Conservation (phyloP, 805 yeast genomes). For the Geotrichum ghanense region DNA sequence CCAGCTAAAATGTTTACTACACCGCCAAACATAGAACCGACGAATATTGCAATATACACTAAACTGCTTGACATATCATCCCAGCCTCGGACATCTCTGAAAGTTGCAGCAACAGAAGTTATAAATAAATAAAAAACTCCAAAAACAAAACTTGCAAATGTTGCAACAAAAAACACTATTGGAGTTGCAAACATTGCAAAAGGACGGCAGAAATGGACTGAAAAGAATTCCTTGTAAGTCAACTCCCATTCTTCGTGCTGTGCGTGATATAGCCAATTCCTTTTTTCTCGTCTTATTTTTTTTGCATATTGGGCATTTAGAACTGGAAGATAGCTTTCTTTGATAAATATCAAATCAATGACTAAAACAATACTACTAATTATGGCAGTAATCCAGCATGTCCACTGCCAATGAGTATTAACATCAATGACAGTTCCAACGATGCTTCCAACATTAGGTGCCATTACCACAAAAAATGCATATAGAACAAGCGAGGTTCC, state of each 20-base stretch:
- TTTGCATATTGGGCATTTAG: slow-evolving; percentile 58
- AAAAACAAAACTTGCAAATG: slow-evolving; percentile 33
- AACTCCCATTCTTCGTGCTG: slow-evolving; percentile 82
- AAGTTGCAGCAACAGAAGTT: slow-evolving; percentile 30
- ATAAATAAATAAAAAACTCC: slow-evolving; percentile 34
- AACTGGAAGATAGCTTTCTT: slow-evolving; percentile 29
- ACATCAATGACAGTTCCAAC: slow-evolving; percentile 24
- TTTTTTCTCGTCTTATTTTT: slow-evolving; percentile 62
- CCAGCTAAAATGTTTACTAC: slow-evolving; percentile 19
- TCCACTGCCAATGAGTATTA: slow-evolving; percentile 46
- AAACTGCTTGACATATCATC: slow-evolving; percentile 21
- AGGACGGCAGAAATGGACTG: slow-evolving; percentile 70
- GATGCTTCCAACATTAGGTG: slow-evolving; percentile 12
- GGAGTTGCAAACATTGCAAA: slow-evolving; percentile 57
- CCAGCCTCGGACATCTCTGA: slow-evolving; percentile 26
- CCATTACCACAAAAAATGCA: slow-evolving; percentile 11
- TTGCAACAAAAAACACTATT: slow-evolving; percentile 29
- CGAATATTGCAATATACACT: slow-evolving; percentile 25
- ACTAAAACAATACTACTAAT: slow-evolving; percentile 25
- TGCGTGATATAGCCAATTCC: slow-evolving; percentile 76
- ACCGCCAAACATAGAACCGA: slow-evolving; percentile 26
- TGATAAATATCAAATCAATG: slow-evolving; percentile 27
- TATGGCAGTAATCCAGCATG: slow-evolving; percentile 40
- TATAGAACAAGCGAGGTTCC: slow-evolving; percentile 9
- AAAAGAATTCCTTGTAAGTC: slow-evolving; percentile 54